Percentiles rank a stretch among this genome's conserved stretches.
Evolutionary conservation across 805 yeast species (phyloP).

Genomic region (Kodamaea hsintzibuensis): DNA sequence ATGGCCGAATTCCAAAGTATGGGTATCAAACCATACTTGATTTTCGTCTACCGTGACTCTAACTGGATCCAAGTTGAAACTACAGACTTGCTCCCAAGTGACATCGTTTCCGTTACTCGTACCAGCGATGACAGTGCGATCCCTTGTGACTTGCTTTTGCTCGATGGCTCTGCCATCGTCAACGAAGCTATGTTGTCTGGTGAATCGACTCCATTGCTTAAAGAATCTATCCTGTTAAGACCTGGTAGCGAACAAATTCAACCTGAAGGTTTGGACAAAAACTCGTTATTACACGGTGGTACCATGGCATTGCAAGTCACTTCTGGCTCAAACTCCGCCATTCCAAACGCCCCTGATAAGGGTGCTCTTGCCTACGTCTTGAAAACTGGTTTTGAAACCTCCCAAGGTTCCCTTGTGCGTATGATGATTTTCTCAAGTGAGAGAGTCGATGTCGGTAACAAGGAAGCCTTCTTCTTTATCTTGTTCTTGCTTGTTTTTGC

Average conservation of each 20-base stretch:
- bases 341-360: slow-evolving; percentile 77
- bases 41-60: slow-evolving; percentile 68
- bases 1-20: slow-evolving; percentile 94
- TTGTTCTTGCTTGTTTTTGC: slow-evolving; percentile 89
- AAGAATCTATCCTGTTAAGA: slow-evolving; percentile 86
- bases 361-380: slow-evolving; percentile 91
- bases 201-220: slow-evolving; percentile 94
- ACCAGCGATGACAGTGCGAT: slow-evolving; percentile 88
- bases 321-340: slow-evolving; percentile 50
- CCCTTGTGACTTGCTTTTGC: slow-evolving; percentile 87
- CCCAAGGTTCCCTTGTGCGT: slow-evolving; percentile 96
- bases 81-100: slow-evolving; percentile 84
- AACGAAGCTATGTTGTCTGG: slow-evolving; percentile 99
- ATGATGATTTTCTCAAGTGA: slow-evolving; percentile 97
- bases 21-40: slow-evolving; percentile 91
- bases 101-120: slow-evolving; percentile 82
- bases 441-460: slow-evolving; percentile 93
- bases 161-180: slow-evolving; percentile 91
- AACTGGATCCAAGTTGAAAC: slow-evolving; percentile 73
- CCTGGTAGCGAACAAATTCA: slow-evolving; percentile 68
- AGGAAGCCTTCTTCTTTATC: slow-evolving; percentile 90
- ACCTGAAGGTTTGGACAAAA: slow-evolving; percentile 83
- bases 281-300: slow-evolving; percentile 90
- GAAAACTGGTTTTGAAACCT: slow-evolving; percentile 97
- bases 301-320: slow-evolving; percentile 94